Evolutionary conservation across 2,329 filamentous ascomycete species (phyloP).

Genomic region (Fusarium sp.): DNA sequence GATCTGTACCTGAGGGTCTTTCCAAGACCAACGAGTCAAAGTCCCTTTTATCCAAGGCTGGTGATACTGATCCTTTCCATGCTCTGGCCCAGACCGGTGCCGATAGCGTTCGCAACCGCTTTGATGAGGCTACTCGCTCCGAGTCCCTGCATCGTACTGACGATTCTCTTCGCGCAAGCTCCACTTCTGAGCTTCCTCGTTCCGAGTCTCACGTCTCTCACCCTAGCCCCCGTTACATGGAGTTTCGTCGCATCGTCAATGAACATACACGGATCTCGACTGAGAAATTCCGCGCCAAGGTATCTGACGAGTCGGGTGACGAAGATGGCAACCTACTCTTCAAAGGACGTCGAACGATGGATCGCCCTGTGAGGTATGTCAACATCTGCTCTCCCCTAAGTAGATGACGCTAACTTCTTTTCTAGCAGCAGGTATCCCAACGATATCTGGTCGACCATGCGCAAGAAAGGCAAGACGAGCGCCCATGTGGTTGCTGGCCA

Average conservation of each 20-base stretch:
- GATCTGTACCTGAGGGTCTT: not conserved
- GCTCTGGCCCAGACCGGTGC: constrained; percentile 25
- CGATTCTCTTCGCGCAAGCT: constrained; percentile 39
- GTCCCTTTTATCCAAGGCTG: constrained; percentile 2
- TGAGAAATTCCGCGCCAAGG: constrained; percentile 22
- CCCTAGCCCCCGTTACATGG: constrained; percentile 47
- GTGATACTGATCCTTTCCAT: constrained; percentile 39
- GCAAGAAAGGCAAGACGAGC: constrained; percentile 67
- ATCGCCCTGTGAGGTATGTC: constrained; percentile 52
- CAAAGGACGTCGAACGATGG: constrained; percentile 54
- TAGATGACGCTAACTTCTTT: constrained; percentile 29
- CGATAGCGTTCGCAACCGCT: constrained; percentile 38
- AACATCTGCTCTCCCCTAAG: not conserved
- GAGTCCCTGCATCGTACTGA: constrained; percentile 50
- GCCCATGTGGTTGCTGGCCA: constrained; percentile 62
- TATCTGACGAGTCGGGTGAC: constrained; percentile 48
- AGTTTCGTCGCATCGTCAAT: constrained; percentile 46
- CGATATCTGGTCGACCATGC: constrained; percentile 65
- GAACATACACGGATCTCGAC: constrained; percentile 26
- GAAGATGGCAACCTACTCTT: constrained; percentile 57
- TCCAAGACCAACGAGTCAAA: constrained; percentile 11
- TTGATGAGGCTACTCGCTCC: constrained; percentile 54
- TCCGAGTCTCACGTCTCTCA: constrained; percentile 45
- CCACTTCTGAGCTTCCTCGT: constrained; percentile 43
- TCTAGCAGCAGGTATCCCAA: constrained; percentile 58